Evolutionary conservation across 2,329 filamentous ascomycete species (phyloP).

Genomic region (Hypoxylon sp.): DNA sequence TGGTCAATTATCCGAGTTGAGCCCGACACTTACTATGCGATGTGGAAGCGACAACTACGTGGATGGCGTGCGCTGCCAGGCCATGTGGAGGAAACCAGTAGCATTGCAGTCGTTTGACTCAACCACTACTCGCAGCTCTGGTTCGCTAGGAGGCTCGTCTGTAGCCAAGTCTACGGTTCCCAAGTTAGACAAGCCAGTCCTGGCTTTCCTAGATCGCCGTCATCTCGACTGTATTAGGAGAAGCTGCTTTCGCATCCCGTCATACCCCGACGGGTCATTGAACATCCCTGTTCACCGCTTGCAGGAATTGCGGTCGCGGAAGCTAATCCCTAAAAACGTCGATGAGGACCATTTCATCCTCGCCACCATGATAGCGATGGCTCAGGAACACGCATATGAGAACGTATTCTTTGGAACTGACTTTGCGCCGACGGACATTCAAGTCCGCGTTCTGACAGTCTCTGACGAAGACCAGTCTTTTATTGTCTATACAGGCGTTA

Average conservation of each 20-base stretch:
- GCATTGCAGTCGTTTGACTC: slow-evolving; percentile 55
- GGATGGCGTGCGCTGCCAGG: slow-evolving; percentile 63
- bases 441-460: slow-evolving; percentile 64
- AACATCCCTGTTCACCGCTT: slow-evolving; percentile 67
- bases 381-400: slow-evolving; percentile 68
- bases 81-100: slow-evolving; percentile 64
- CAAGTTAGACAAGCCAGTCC: slow-evolving; percentile 54
- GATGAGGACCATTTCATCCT: slow-evolving; percentile 69
- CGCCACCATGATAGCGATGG: slow-evolving; percentile 69
- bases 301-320: slow-evolving; percentile 63
- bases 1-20: slow-evolving; percentile 49
- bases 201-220: slow-evolving; percentile 65
- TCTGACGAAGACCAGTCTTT: slow-evolving; percentile 66
- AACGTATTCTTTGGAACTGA: slow-evolving; percentile 40
- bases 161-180: slow-evolving; percentile 33
- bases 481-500: slow-evolving; percentile 66
- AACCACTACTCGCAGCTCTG: slow-evolving; percentile 54
- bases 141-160: slow-evolving; percentile 50
- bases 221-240: slow-evolving; percentile 63
- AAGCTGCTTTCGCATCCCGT: slow-evolving; percentile 63
- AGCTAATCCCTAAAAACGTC: slow-evolving; percentile 62
- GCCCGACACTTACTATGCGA: slow-evolving; percentile 63
- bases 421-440: slow-evolving; percentile 59
- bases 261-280: slow-evolving; percentile 57
- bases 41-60: slow-evolving; percentile 64